A percentile compares a stretch with the other conserved stretches of the same genome.
Evolutionary conservation across 371 early-diverging fungal species (phyloP).

Genomic region (Hamiltosporidium tvaerminnensis): DNA sequence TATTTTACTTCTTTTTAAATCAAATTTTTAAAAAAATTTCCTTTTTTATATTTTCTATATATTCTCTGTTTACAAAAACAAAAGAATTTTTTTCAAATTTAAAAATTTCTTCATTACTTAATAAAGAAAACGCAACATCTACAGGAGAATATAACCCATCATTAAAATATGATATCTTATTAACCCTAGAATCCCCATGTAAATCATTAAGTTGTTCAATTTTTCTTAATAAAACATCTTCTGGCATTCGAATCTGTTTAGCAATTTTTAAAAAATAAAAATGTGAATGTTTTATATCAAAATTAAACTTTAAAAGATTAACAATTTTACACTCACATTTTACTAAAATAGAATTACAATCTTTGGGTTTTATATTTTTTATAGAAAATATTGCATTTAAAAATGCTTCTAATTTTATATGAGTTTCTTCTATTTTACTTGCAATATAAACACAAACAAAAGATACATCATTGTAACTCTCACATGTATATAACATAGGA

Average conservation of each 20-base stretch:
- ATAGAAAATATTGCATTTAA: slow-evolving; percentile 2
- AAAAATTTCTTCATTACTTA: slow-evolving; percentile 9
- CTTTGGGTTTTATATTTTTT: background rate
- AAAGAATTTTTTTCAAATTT: slow-evolving; percentile 12
- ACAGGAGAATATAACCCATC: slow-evolving; percentile 22
- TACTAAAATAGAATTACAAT: slow-evolving; percentile 2
- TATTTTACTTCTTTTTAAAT: background rate
- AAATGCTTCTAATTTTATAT: slow-evolving; percentile 12
- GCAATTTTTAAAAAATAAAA: slow-evolving; percentile 13
- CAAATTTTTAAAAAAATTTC: background rate
- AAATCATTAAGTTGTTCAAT: slow-evolving; percentile 6
- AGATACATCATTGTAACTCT: slow-evolving; percentile 14
- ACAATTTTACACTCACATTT: slow-evolving; percentile 14
- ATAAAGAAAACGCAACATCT: slow-evolving; percentile 11
- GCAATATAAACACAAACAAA: slow-evolving; percentile 18
- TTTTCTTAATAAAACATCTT: background rate
- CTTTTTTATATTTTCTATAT: background rate
- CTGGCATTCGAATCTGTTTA: slow-evolving; percentile 5
- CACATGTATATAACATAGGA: slow-evolving; percentile 21
- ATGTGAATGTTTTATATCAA: slow-evolving; percentile 19
- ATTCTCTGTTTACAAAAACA: background rate
- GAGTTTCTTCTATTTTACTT: slow-evolving; percentile 17
- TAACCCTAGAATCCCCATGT: slow-evolving; percentile 19
- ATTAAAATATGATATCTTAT: slow-evolving; percentile 21
- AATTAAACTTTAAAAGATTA: slow-evolving; percentile 18